Percentiles rank a stretch among this genome's conserved stretches.
Evolutionary conservation across 768 basidiomycete species (phyloP).

Genomic region (Phlebiopsis flavidoalba): DNA sequence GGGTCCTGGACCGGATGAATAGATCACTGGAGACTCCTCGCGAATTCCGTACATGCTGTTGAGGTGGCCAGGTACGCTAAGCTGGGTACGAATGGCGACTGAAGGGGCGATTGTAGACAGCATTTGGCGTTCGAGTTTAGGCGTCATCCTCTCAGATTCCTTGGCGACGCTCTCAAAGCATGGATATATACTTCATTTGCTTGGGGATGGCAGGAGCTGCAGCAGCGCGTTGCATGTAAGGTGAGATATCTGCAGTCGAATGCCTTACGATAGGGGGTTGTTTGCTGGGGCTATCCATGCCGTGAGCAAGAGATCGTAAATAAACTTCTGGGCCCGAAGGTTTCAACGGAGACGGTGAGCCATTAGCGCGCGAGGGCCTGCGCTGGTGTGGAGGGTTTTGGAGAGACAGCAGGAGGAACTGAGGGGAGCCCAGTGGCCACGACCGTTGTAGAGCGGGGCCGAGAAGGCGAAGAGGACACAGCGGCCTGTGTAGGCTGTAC

Average conservation of each 20-base stretch:
- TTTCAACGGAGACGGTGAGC: not conserved
- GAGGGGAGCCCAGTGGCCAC: conserved; percentile 1
- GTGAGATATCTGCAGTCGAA: conserved; percentile 59
- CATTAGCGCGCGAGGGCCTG: conserved; percentile 7
- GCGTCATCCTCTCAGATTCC: conserved; percentile 64
- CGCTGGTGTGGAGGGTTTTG: conserved; percentile 5
- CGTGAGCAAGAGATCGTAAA: not conserved
- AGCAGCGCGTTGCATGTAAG: conserved; percentile 55
- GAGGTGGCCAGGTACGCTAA: conserved; percentile 24
- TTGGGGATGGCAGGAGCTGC: conserved; percentile 57
- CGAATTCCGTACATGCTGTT: conserved; percentile 15
- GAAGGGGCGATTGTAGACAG: not conserved
- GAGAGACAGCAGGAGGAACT: not conserved
- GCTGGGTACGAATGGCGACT: not conserved
- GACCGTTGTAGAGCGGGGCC: not conserved
- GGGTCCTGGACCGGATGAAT: conserved; percentile 27
- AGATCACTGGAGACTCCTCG: conserved; percentile 25
- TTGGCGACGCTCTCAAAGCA: conserved; percentile 69
- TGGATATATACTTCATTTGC: conserved; percentile 62
- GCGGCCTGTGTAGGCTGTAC: not conserved
- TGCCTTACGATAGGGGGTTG: conserved; percentile 29
- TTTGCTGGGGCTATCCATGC: not conserved
- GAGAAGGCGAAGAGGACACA: not conserved
- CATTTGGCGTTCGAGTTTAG: conserved; percentile 19
- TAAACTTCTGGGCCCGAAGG: not conserved